phyloP scores from a whole-genome alignment of 305 asterid species.

The Fraxinus latifolia region DNA sequence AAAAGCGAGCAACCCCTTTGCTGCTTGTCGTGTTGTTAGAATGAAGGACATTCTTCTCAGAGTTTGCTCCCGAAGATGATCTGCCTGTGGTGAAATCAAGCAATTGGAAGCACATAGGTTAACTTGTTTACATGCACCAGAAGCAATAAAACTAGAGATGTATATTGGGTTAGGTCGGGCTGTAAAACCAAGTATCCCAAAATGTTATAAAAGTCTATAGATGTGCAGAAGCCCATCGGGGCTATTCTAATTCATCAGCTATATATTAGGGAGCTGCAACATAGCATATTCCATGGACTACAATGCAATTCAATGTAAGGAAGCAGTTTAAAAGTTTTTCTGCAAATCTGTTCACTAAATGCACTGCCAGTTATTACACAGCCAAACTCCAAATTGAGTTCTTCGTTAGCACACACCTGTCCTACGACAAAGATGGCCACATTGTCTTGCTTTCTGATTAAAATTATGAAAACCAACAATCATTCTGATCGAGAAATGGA shows the following conservation, averaged over 20 bases:
- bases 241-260: neutral
- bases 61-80: conserved; percentile 85
- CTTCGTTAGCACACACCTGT: neutral
- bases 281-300: neutral
- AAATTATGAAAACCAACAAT: neutral
- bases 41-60: conserved; percentile 72
- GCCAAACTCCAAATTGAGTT: neutral
- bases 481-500: neutral
- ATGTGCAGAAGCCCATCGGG: neutral
- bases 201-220: neutral
- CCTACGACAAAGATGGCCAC: neutral
- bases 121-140: neutral
- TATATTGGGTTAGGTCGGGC: neutral
- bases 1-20: conserved; percentile 75
- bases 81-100: conserved; percentile 48
- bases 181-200: neutral
- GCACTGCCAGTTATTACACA: neutral
- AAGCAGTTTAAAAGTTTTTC: neutral
- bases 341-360: neutral
- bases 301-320: neutral
- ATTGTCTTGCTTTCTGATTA: neutral
- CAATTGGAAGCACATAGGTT: neutral
- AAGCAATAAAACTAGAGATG: neutral
- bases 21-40: conserved; percentile 78
- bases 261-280: neutral